A percentile compares a stretch with the other conserved stretches of the same genome.
phyloP scores from a whole-genome alignment of 2,329 filamentous ascomycete species.

The Xylariaceae sp. region DNA sequence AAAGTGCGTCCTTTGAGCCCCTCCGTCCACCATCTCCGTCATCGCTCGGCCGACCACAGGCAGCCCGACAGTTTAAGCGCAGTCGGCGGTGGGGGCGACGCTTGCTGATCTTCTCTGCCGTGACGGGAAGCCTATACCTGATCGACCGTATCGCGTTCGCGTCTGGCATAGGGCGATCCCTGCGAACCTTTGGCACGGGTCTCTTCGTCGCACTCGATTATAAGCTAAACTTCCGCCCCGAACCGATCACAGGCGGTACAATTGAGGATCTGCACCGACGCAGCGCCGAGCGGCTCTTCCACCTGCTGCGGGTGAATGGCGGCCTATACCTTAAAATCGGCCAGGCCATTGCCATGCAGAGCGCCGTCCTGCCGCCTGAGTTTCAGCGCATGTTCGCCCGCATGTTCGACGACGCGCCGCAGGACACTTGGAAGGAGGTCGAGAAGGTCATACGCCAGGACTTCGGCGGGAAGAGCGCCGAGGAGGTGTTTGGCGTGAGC shows the following conservation, averaged over 20 bases:
- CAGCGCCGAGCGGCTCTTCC: constrained; percentile 76
- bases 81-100: constrained; percentile 73
- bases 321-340: constrained; percentile 96
- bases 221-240: constrained; percentile 87
- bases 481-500: constrained; percentile 89
- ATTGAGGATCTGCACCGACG: constrained; percentile 75
- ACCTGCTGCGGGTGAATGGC: constrained; percentile 78
- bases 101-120: constrained; percentile 55
- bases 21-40: constrained; percentile 72
- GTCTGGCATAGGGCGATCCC: constrained; percentile 68
- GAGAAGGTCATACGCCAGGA: constrained; percentile 82
- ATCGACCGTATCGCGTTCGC: constrained; percentile 73
- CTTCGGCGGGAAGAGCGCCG: constrained; percentile 73
- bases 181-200: constrained; percentile 75
- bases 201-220: constrained; percentile 84
- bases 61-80: constrained; percentile 65
- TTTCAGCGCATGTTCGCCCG: constrained; percentile 93
- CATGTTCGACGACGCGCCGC: constrained; percentile 97
- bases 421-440: constrained; percentile 82
- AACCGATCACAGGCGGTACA: constrained; percentile 67
- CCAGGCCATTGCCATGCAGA: constrained; percentile 98
- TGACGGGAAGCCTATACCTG: constrained; percentile 58
- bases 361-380: constrained; percentile 83
- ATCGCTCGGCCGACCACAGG: constrained; percentile 66
- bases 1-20: constrained; percentile 48